Conservation (phyloP, 129 eudicot genomes). For the Oenanthe sinensis region DNA sequence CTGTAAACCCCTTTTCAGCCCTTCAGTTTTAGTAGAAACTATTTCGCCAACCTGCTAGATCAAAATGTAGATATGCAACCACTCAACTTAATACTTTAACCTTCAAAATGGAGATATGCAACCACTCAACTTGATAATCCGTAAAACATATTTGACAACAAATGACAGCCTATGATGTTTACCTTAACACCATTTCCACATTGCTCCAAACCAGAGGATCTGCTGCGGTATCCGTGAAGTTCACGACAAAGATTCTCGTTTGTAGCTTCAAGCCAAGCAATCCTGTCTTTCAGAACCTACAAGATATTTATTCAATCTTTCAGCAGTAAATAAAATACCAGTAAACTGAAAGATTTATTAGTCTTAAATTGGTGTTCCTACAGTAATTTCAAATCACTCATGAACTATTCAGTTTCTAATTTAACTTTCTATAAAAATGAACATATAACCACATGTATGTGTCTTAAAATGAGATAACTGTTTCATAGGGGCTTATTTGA, state of each 20-base stretch:
- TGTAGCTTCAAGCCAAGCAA: conserved; percentile 89
- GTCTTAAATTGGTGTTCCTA: neutral
- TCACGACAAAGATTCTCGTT: conserved; percentile 87
- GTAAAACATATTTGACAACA: neutral
- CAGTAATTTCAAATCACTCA: neutral
- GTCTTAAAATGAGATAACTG: neutral
- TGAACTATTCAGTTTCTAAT: neutral
- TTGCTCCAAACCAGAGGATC: conserved; percentile 43
- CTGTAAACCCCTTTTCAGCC: conserved; percentile 71
- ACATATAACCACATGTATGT: neutral
- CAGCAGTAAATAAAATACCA: neutral
- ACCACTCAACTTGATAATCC: neutral
- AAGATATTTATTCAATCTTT: conserved; percentile 19
- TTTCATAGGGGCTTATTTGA: conserved; percentile 1
- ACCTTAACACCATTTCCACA: conserved; percentile 52
- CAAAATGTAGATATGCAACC: conserved; percentile 3
- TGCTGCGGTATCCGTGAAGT: conserved; percentile 58
- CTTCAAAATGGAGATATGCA: conserved; percentile 4
- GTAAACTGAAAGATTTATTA: neutral
- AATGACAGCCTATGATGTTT: conserved; percentile 11
- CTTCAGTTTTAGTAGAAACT: conserved; percentile 57
- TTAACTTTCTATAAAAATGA: neutral
- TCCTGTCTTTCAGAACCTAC: conserved; percentile 70
- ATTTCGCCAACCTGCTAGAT: conserved; percentile 46
- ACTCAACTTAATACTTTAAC: neutral